phyloP scores from a whole-genome alignment of 2,329 filamentous ascomycete species.

The Thielaviopsis populi region DNA sequence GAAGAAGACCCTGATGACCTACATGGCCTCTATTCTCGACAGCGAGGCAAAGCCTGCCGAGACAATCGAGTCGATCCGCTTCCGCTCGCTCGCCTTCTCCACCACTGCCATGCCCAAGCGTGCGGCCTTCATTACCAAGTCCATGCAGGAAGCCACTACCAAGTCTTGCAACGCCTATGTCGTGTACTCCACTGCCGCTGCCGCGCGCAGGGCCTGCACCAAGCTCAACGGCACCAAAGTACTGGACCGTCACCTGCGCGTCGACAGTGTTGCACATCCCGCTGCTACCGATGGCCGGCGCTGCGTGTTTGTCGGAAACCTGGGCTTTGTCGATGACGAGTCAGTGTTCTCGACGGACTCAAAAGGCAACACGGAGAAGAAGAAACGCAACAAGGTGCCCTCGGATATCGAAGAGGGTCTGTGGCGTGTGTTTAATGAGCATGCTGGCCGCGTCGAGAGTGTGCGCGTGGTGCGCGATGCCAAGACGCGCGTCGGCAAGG shows the following conservation, averaged over 20 bases:
- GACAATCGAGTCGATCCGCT: constrained; percentile 80
- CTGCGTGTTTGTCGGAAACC: constrained; percentile 91
- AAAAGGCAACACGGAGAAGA: constrained; percentile 50
- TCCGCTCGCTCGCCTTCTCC: constrained; percentile 81
- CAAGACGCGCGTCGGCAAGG: constrained; percentile 85
- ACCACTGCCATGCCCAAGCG: constrained; percentile 69
- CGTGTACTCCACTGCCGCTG: constrained; percentile 63
- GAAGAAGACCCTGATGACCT: constrained; percentile 60
- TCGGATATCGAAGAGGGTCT: constrained; percentile 86
- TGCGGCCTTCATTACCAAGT: constrained; percentile 83
- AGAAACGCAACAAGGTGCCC: constrained; percentile 59
- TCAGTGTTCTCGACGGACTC: constrained; percentile 50
- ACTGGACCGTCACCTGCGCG: constrained; percentile 74
- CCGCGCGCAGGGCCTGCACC: constrained; percentile 60
- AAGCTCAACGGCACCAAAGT: constrained; percentile 72
- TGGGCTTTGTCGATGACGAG: constrained; percentile 92
- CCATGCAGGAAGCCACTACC: constrained; percentile 80
- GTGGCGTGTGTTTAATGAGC: constrained; percentile 62
- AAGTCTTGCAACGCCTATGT: constrained; percentile 89
- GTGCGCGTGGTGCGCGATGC: constrained; percentile 84
- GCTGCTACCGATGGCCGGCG: constrained; percentile 67
- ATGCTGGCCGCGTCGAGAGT: constrained; percentile 71
- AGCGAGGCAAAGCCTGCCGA: constrained; percentile 39
- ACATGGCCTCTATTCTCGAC: constrained; percentile 62
- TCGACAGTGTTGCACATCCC: constrained; percentile 83